Conservation (phyloP, 208 protist species). For the Zelonia costaricensis region DNA sequence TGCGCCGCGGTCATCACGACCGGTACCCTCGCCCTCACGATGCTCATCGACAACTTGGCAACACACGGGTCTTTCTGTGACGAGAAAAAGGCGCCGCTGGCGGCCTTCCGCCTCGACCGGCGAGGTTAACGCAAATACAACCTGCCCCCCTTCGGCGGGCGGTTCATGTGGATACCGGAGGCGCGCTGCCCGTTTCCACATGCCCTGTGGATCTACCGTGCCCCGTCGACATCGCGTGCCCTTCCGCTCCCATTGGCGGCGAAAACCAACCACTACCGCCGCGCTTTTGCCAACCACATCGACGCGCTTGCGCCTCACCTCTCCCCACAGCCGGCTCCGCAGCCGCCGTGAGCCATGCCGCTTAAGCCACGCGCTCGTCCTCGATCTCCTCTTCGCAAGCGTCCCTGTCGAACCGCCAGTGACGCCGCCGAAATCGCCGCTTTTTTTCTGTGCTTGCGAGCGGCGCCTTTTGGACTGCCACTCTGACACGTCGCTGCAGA, state of each 20-base stretch:
- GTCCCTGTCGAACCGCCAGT: too few species aligned
- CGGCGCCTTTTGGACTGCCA: too few species aligned
- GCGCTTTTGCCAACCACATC: neutral
- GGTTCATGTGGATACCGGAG: neutral
- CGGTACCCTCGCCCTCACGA: slow-evolving; percentile 28
- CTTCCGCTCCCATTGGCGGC: slow-evolving; percentile 3
- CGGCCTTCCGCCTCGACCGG: neutral
- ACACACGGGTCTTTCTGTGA: slow-evolving; percentile 8
- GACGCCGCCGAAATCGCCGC: too few species aligned
- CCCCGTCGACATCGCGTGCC: slow-evolving; percentile 31
- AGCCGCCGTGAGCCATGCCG: too few species aligned
- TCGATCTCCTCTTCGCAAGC: too few species aligned
- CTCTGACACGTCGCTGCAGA: too few species aligned
- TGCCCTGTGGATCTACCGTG: slow-evolving; percentile 28
- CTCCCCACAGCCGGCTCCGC: too few species aligned
- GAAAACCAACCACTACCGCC: slow-evolving; percentile 1
- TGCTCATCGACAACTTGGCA: slow-evolving; percentile 13
- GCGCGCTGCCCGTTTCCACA: neutral
- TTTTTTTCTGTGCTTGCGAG: too few species aligned
- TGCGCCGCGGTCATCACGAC: slow-evolving; percentile 36
- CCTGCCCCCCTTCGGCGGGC: neutral
- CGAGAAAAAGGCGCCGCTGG: neutral
- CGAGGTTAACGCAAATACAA: slow-evolving; percentile 13
- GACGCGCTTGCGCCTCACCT: too few species aligned
- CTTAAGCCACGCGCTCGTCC: too few species aligned